These are phyloP conservation scores for Drechslera avenae DNA, from an alignment of 2,329 filamentous ascomycete genomes.

Conservation along the genomic window DNA sequence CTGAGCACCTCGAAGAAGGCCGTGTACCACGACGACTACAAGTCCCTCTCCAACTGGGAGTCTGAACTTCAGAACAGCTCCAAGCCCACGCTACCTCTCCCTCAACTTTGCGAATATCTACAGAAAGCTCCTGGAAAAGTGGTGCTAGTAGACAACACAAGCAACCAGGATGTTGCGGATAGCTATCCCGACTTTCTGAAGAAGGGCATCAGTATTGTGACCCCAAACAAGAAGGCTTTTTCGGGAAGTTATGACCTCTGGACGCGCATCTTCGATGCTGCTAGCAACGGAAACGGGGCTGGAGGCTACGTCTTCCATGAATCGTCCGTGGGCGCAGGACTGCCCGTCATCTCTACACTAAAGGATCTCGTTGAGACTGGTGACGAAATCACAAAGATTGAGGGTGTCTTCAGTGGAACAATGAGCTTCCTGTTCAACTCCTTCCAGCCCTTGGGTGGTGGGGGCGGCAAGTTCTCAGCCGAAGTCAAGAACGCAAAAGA, in stretches of 20 bases:
- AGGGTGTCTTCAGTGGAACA: slow-evolving; percentile 96
- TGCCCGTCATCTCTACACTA: slow-evolving; percentile 91
- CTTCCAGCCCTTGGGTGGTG: slow-evolving; percentile 80
- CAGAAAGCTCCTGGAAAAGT: slow-evolving; percentile 76
- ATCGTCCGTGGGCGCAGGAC: slow-evolving; percentile 88
- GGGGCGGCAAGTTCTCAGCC: slow-evolving; percentile 82
- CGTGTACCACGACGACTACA: slow-evolving; percentile 75
- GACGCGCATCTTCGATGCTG: slow-evolving; percentile 81
- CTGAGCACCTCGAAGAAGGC: slow-evolving; percentile 85
- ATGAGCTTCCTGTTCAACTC: slow-evolving; percentile 99
- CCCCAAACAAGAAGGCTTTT: slow-evolving; percentile 98
- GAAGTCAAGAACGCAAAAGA: slow-evolving; percentile 93
- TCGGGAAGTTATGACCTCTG: slow-evolving; percentile 80
- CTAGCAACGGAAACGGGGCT: slow-evolving; percentile 65
- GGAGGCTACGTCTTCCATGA: slow-evolving; percentile 90
- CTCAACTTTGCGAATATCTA: slow-evolving; percentile 78
- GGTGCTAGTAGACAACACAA: slow-evolving; percentile 94
- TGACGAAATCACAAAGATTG: slow-evolving; percentile 87
- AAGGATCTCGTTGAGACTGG: slow-evolving; percentile 95
- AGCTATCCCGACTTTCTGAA: slow-evolving; percentile 81
- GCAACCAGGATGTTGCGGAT: slow-evolving; percentile 82
- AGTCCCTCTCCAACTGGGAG: slow-evolving; percentile 66
- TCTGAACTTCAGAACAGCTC: slow-evolving; percentile 66
- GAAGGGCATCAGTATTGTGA: slow-evolving; percentile 87
- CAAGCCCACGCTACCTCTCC: slow-evolving; percentile 68